A percentile compares a stretch with the other conserved stretches of the same genome.
These are phyloP conservation scores for Podospora pseudocomata DNA, from an alignment of 495 filamentous ascomycete species.

Conservation along the genomic window DNA sequence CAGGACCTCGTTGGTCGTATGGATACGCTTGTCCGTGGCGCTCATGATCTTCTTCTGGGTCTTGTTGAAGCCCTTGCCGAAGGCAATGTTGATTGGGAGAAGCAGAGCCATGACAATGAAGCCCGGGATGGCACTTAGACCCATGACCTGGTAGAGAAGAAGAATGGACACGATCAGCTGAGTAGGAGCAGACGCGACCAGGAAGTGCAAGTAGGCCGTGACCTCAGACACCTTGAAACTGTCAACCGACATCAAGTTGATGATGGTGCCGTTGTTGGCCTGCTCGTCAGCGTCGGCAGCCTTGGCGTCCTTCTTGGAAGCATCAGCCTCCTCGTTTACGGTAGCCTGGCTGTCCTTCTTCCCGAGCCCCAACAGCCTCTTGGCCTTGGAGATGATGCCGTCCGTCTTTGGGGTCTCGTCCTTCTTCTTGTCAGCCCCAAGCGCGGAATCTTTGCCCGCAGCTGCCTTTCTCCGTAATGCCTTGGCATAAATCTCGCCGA, in stretches of 20 bases:
- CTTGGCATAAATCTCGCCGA: constrained; percentile 97
- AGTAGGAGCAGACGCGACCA: constrained; percentile 80
- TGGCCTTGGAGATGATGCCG: constrained; percentile 47
- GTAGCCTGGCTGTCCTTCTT: constrained; percentile 43
- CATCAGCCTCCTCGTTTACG: constrained; percentile 28
- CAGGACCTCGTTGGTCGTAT: constrained; percentile 93
- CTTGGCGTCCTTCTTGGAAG: constrained; percentile 35
- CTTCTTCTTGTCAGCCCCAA: constrained; percentile 52
- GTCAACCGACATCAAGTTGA: constrained; percentile 98
- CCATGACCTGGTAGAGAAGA: constrained; percentile 84
- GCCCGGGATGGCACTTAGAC: constrained; percentile 88
- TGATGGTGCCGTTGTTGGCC: constrained; percentile 91
- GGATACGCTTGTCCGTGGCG: constrained; percentile 92
- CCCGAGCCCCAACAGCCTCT: constrained; percentile 56
- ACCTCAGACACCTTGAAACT: constrained; percentile 97
- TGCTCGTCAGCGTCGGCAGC: constrained; percentile 57
- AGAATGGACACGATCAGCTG: constrained; percentile 67
- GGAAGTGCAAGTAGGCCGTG: constrained; percentile 85
- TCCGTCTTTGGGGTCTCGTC: constrained; percentile 39
- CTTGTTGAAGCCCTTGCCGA: constrained; percentile 76
- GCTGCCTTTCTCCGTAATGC: constrained; percentile 88
- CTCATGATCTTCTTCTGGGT: constrained; percentile 89
- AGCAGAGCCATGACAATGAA: constrained; percentile 88
- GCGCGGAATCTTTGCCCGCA: constrained; percentile 63
- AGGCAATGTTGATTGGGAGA: constrained; percentile 81